phyloP scores from a whole-genome alignment of 345 rosid species.

The Heritiera fomes region DNA sequence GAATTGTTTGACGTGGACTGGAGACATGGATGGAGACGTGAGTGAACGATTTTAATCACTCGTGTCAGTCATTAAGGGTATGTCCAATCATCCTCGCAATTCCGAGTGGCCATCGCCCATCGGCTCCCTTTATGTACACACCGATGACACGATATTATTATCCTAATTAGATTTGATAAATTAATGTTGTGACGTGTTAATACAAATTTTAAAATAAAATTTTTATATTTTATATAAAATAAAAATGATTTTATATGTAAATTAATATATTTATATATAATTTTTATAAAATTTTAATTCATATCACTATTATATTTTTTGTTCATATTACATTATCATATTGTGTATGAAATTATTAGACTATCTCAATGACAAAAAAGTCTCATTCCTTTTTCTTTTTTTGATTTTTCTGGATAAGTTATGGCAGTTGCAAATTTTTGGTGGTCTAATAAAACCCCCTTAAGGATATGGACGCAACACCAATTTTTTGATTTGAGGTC shows the following conservation, averaged over 20 bases:
- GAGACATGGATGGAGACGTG: slow-evolving; percentile 25
- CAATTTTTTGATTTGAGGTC: not conserved
- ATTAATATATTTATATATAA: too few species aligned
- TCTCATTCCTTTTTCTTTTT: too few species aligned
- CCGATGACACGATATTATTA: too few species aligned
- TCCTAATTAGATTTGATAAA: too few species aligned
- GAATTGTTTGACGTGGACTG: slow-evolving; percentile 20
- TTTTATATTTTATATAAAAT: too few species aligned
- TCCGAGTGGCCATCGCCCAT: slow-evolving; percentile 32
- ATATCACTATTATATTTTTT: too few species aligned
- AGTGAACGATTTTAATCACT: slow-evolving; percentile 19
- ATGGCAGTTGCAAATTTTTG: not conserved
- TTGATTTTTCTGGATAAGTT: not conserved
- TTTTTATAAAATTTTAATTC: too few species aligned
- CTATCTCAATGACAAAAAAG: too few species aligned
- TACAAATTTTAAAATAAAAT: too few species aligned
- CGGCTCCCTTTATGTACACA: not conserved
- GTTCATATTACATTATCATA: too few species aligned
- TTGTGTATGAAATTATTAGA: accelerated
- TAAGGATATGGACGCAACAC: not conserved
- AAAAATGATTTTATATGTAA: too few species aligned
- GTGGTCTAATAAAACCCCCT: not conserved
- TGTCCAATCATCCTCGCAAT: slow-evolving; percentile 36
- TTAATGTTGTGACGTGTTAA: too few species aligned
- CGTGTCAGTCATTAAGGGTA: slow-evolving; percentile 22